Evolutionary conservation across 2,329 filamentous ascomycete genomes (phyloP), one percentile per base, ranked within the genome.

Genomic region (Lasiodiplodia theobromae): DNA sequence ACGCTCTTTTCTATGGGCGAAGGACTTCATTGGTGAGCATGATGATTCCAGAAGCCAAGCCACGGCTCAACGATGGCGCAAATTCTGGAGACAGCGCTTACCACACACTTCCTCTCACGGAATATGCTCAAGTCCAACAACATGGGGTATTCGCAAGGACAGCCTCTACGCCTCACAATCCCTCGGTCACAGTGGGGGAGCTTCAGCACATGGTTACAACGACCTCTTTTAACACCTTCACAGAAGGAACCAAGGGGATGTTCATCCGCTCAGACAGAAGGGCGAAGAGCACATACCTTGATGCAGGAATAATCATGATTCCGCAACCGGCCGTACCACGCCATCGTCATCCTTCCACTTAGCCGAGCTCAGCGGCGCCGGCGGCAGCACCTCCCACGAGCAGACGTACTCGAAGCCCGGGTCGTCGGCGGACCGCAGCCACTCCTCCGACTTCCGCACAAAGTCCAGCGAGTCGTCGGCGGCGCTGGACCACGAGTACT

Each of bases 401-500:
- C 60, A 64, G 12, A 52, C 25, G 6, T 64, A 64, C 60, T 64
- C 40, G 14, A 64, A 64, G 12, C 60, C 60, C 4, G 44, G 28
- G 4, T 37, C 60, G 10, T 52, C 60, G 5, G 44, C 44, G 10
- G 60, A 11, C 44, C 60, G 18, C 60, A 64, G 31, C 60, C 60
- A 64, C 31, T 37, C 28, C 60, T 64, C 60, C 3, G 60, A 64
- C 31, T 25, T 37, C n/a, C 60, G 16, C 3, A 64, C 28, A 12
- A 64, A 64, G 7, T 52, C 60, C 47, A 64, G 23, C 3, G 60
- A 64, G 44, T 64, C 60, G 31, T 64, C 60, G 18, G 44, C 21
- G n/a, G 60, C 18, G 60, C 60, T 64, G 16, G 60, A 64, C 44
- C 44, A 64, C 44, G 60, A 64, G 31, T 38, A 64, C 60, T 18